phyloP scores from a whole-genome alignment of 768 basidiomycete species.

The Galerina sulciceps region DNA sequence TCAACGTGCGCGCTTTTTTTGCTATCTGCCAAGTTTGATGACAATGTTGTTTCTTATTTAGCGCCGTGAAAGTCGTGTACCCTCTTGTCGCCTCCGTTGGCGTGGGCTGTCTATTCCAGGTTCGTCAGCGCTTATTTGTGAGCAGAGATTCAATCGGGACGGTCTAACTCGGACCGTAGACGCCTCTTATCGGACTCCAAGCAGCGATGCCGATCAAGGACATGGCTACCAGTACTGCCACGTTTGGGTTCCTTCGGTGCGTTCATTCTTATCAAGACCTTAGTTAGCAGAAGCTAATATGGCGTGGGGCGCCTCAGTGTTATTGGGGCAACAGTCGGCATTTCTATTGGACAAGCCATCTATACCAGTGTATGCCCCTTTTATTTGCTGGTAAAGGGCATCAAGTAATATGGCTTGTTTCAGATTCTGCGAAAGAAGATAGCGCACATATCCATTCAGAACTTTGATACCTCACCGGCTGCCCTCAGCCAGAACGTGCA shows the following conservation, averaged over 20 bases:
- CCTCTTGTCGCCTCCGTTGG: slow-evolving; percentile 72
- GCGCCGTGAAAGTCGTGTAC: slow-evolving; percentile 67
- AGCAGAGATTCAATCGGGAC: neutral
- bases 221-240: slow-evolving; percentile 81
- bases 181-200: slow-evolving; percentile 75
- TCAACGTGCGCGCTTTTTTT: slow-evolving; percentile 42
- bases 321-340: slow-evolving; percentile 77
- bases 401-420: neutral
- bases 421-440: slow-evolving; percentile 44
- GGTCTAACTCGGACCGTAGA: slow-evolving; percentile 36
- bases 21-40: neutral
- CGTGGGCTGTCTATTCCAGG: slow-evolving; percentile 68
- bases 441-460: slow-evolving; percentile 34
- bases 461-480: slow-evolving; percentile 41
- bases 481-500: slow-evolving; percentile 51
- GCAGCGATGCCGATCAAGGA: slow-evolving; percentile 88
- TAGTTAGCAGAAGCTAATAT: neutral
- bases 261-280: neutral
- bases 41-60: slow-evolving; percentile 25
- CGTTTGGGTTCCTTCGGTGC: slow-evolving; percentile 72
- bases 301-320: slow-evolving; percentile 42
- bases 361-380: slow-evolving; percentile 56
- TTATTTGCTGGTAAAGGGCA: slow-evolving; percentile 1
- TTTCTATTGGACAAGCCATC: slow-evolving; percentile 75
- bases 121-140: slow-evolving; percentile 19